These are phyloP conservation scores for Linaria vulgaris DNA, from an alignment of 257 asterid species.

Conservation along the genomic window DNA sequence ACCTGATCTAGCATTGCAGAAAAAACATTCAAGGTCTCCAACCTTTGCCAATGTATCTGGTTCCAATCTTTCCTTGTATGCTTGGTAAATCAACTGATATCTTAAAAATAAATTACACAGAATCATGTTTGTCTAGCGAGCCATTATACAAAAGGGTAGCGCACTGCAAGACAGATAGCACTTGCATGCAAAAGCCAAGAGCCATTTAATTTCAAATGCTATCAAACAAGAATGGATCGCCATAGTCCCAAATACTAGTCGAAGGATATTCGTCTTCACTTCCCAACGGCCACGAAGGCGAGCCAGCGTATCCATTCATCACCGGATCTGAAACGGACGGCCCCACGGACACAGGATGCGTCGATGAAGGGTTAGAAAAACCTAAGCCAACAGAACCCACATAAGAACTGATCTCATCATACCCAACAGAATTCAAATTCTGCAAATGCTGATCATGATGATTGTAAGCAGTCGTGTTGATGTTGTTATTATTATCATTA, in stretches of 20 bases:
- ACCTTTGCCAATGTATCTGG: too few relatives aligned
- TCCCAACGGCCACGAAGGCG: constrained; percentile 55
- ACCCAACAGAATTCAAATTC: constrained; percentile 21
- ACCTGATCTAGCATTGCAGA: too few relatives aligned
- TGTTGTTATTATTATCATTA: constrained; percentile 3
- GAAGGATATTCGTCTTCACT: constrained; percentile 55
- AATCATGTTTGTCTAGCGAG: too few relatives aligned
- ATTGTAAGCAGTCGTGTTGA: neutral
- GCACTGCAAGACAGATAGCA: too few relatives aligned
- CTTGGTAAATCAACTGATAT: too few relatives aligned
- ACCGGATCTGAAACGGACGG: constrained; percentile 32
- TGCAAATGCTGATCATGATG: constrained; percentile 24
- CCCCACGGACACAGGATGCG: constrained; percentile 27
- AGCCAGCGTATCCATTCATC: constrained; percentile 33
- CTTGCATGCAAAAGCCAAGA: constrained; percentile 10
- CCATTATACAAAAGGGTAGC: too few relatives aligned
- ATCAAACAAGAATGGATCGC: constrained; percentile 71
- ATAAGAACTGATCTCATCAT: constrained; percentile 36
- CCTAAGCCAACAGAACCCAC: constrained; percentile 39
- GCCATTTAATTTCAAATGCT: constrained; percentile 38
- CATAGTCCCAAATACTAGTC: constrained; percentile 65
- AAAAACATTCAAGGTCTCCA: too few relatives aligned
- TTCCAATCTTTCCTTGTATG: too few relatives aligned
- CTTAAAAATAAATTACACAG: too few relatives aligned
- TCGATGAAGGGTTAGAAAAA: constrained; percentile 25